These are phyloP conservation scores for Penicillium sp. DNA, from an alignment of 2,329 filamentous ascomycete genomes.

Conservation along the genomic window DNA sequence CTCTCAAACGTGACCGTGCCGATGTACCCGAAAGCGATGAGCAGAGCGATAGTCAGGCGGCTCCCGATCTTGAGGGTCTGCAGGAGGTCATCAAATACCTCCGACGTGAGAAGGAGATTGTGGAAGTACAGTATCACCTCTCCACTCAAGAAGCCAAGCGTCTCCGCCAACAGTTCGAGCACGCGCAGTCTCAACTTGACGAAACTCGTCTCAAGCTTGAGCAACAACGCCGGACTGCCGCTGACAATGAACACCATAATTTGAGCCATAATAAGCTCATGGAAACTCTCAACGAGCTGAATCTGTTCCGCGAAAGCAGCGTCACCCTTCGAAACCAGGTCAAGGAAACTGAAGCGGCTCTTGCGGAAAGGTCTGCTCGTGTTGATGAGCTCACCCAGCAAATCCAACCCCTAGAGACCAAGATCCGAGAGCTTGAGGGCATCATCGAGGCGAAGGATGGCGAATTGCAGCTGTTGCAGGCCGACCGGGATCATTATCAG, in stretches of 20 bases:
- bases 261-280: conserved; percentile 87
- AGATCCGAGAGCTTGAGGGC: conserved; percentile 79
- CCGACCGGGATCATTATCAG: conserved; percentile 93
- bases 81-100: conserved; percentile 91
- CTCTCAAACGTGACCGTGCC: conserved; percentile 75
- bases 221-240: conserved; percentile 78
- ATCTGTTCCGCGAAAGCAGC: conserved; percentile 93
- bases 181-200: conserved; percentile 84
- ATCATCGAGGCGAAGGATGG: conserved; percentile 80
- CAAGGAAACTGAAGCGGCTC: conserved; percentile 73
- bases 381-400: conserved; percentile 74
- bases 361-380: conserved; percentile 73
- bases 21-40: conserved; percentile 57
- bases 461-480: conserved; percentile 84
- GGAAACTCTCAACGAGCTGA: conserved; percentile 93
- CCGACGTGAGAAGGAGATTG: conserved; percentile 93
- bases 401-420: conserved; percentile 80
- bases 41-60: conserved; percentile 50
- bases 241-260: conserved; percentile 72
- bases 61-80: conserved; percentile 70
- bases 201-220: conserved; percentile 86
- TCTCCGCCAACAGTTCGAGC: conserved; percentile 85
- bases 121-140: conserved; percentile 93
- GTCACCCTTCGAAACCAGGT: conserved; percentile 87
- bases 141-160: conserved; percentile 86